These are phyloP conservation scores for Tubosaeta sp. DNA, from an alignment of 768 basidiomycete species.

Conservation along the genomic window DNA sequence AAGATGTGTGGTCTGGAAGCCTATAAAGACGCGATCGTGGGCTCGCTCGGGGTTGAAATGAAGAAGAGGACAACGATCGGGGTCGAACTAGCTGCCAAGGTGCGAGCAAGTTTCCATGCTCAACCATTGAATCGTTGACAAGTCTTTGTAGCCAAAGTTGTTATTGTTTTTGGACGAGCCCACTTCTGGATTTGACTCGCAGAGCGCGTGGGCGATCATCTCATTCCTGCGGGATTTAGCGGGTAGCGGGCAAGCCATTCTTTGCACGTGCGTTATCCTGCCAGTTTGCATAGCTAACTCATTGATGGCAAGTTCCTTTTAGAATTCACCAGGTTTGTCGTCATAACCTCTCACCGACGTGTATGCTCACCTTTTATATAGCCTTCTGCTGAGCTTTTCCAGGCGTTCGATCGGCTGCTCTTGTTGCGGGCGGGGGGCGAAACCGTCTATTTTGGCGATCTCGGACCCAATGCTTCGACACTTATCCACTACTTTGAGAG, in stretches of 20 bases:
- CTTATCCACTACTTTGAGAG: slow-evolving; percentile 75
- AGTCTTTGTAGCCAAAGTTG: slow-evolving; percentile 56
- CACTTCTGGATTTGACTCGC: slow-evolving; percentile 83
- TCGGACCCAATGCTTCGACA: slow-evolving; percentile 58
- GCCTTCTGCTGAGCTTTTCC: slow-evolving; percentile 83
- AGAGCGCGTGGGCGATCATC: slow-evolving; percentile 82
- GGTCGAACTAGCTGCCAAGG: slow-evolving; percentile 82
- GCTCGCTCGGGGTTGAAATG: slow-evolving; percentile 63
- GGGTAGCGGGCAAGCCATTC: slow-evolving; percentile 77
- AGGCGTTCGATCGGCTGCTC: slow-evolving; percentile 73
- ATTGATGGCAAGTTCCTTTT: neutral
- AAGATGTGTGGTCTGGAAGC: slow-evolving; percentile 62
- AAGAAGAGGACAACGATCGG: slow-evolving; percentile 83
- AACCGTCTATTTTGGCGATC: slow-evolving; percentile 63
- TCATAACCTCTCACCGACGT: too few species aligned
- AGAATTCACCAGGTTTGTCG: slow-evolving; percentile 40
- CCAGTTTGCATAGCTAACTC: too few species aligned
- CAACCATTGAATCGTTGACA: neutral
- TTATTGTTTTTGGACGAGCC: slow-evolving; percentile 88
- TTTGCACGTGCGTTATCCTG: slow-evolving; percentile 63
- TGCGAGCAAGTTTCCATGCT: slow-evolving; percentile 3
- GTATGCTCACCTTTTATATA: slow-evolving; percentile 16
- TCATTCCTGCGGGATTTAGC: slow-evolving; percentile 73
- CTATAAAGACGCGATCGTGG: slow-evolving; percentile 65
- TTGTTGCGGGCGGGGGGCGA: slow-evolving; percentile 75